Conservation (phyloP, 176 grass and related monocot species). For the Carex littledalei region DNA sequence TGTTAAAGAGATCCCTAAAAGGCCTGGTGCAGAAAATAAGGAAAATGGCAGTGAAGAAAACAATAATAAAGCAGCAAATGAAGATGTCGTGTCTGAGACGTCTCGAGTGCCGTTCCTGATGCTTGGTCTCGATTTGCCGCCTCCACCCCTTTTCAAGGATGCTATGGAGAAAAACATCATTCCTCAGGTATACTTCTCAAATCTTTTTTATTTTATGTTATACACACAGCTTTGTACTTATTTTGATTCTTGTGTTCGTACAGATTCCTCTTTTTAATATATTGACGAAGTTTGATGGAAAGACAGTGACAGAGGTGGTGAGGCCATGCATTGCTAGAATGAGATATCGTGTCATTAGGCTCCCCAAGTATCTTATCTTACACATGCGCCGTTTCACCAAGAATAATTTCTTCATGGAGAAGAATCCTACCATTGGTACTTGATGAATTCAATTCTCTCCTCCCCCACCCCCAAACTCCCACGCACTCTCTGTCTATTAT, state of each 20-base stretch:
- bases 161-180: conserved; percentile 99
- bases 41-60: conserved; percentile 50
- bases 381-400: conserved; percentile 94
- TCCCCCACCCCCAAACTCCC: background rate
- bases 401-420: conserved; percentile 94
- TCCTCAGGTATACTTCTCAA: conserved; percentile 59
- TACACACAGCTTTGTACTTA: background rate
- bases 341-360: conserved; percentile 77
- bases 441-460: background rate
- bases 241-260: conserved; percentile 18
- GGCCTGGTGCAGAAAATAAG: conserved; percentile 45
- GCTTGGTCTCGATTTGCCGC: conserved; percentile 91
- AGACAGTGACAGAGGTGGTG: conserved; percentile 81
- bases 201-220: background rate
- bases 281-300: conserved; percentile 95
- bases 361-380: conserved; percentile 86
- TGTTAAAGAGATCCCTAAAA: conserved; percentile 75
- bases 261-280: conserved; percentile 95
- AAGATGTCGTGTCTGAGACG: conserved; percentile 49
- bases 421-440: conserved; percentile 89
- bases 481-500: background rate
- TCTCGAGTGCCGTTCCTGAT: conserved; percentile 84
- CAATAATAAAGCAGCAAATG: conserved; percentile 38
- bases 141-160: conserved; percentile 98
- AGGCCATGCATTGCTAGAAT: conserved; percentile 81